These are phyloP conservation scores for Xanthoceras sorbifolium DNA, from an alignment of 345 rosid species.

Conservation along the genomic window DNA sequence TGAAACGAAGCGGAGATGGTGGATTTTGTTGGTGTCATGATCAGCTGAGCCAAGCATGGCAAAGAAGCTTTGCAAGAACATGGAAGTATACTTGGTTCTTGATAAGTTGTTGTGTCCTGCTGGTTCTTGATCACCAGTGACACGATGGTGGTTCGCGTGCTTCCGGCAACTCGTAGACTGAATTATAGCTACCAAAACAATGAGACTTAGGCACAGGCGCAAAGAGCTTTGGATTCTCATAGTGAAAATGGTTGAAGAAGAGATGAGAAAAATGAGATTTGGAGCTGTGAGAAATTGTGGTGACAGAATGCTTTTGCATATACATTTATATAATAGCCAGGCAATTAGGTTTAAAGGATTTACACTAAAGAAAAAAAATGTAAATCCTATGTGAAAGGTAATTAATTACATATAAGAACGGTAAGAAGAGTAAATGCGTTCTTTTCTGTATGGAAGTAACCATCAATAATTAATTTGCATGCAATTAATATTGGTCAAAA, in stretches of 20 bases:
- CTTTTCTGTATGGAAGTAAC: too few species aligned
- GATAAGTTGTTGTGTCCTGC: not conserved
- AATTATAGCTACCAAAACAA: conserved; percentile 28
- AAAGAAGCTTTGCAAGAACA: conserved; percentile 26
- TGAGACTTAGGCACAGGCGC: conserved; percentile 11
- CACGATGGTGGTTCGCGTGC: conserved; percentile 11
- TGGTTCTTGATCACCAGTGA: not conserved
- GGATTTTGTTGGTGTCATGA: too few species aligned
- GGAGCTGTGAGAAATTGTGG: not conserved
- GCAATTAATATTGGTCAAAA: too few species aligned
- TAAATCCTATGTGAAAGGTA: too few species aligned
- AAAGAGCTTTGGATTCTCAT: conserved; percentile 26
- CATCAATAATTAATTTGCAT: too few species aligned
- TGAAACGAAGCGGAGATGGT: too few species aligned
- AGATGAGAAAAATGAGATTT: not conserved
- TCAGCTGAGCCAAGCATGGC: conserved; percentile 23
- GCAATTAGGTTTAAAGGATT: too few species aligned
- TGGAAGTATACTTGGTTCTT: conserved; percentile 28
- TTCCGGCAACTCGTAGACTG: conserved; percentile 26
- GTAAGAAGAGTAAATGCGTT: too few species aligned
- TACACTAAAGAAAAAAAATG: too few species aligned
- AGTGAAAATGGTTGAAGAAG: not conserved
- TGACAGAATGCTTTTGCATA: too few species aligned
- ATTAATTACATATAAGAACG: too few species aligned
- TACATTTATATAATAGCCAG: too few species aligned